A percentile compares a stretch with the other conserved stretches of the same genome.
phyloP scores from a whole-genome alignment of 345 rosid species.

The Eucalyptus cloeziana region DNA sequence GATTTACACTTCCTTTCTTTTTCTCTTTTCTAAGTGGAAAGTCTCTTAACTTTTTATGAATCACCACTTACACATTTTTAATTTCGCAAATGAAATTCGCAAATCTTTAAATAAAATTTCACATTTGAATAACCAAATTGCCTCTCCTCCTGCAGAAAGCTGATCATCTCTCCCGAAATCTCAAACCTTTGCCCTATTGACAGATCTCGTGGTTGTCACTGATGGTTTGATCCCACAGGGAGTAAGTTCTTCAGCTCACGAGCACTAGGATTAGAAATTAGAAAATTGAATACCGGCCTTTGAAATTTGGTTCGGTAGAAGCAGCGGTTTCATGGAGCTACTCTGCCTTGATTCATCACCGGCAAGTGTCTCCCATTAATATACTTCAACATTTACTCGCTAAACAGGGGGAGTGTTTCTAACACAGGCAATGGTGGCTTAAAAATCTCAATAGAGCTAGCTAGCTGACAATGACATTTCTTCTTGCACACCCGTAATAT shows the following conservation, averaged over 20 bases:
- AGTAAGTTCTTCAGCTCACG: neutral
- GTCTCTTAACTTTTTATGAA: too few relatives aligned
- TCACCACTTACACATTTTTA: too few relatives aligned
- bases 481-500: neutral
- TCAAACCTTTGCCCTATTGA: neutral
- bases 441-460: neutral
- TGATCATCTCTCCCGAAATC: neutral
- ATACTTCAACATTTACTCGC: neutral
- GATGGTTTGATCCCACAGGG: neutral
- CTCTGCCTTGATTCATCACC: neutral
- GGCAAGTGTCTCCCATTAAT: neutral
- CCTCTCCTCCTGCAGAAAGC: neutral
- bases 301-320: neutral
- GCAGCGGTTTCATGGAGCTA: neutral
- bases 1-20: too few relatives aligned
- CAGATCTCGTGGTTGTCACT: neutral
- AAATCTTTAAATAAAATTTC: too few relatives aligned
- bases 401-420: neutral
- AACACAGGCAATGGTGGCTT: neutral
- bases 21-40: too few relatives aligned
- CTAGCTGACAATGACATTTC: neutral
- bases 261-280: neutral
- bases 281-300: neutral
- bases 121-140: too few relatives aligned
- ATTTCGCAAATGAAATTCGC: too few relatives aligned